A percentile compares a stretch with the other conserved stretches of the same genome.
phyloP scores from a whole-genome alignment of 2,329 filamentous ascomycete genomes.

The Monosporascus sp. region DNA sequence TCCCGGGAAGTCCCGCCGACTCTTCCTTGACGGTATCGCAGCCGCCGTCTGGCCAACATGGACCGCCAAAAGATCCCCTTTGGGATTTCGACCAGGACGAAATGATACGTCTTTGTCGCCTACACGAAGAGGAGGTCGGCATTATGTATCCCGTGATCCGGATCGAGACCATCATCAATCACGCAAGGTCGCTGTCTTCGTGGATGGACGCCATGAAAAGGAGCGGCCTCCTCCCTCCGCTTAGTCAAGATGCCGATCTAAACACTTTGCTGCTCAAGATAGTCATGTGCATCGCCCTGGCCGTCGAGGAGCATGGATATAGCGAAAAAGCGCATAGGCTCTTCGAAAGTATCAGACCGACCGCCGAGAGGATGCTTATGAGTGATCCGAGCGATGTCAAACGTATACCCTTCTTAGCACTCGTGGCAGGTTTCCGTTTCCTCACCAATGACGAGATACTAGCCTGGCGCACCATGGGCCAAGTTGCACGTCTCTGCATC shows the following conservation, averaged over 20 bases:
- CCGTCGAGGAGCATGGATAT: slow-evolving; percentile 73
- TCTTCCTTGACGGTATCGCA: slow-evolving; percentile 28
- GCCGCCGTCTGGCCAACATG: slow-evolving; percentile 30
- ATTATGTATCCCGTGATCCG: slow-evolving; percentile 87
- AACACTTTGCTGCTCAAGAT: slow-evolving; percentile 72
- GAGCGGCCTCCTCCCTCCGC: slow-evolving; percentile 23
- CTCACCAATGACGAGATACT: slow-evolving; percentile 79
- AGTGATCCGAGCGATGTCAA: slow-evolving; percentile 42
- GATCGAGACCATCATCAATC: slow-evolving; percentile 63
- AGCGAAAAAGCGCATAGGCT: slow-evolving; percentile 68
- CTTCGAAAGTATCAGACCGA: slow-evolving; percentile 69
- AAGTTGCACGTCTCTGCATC: slow-evolving; percentile 72
- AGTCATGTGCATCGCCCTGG: slow-evolving; percentile 71
- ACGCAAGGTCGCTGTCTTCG: slow-evolving; percentile 63
- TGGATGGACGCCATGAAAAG: slow-evolving; percentile 58
- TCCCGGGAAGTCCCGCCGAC: slow-evolving; percentile 23
- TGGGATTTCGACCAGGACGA: slow-evolving; percentile 75
- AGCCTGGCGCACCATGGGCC: slow-evolving; percentile 81
- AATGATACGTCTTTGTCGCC: slow-evolving; percentile 67
- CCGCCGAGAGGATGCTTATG: slow-evolving; percentile 62
- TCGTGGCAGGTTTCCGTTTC: slow-evolving; percentile 66
- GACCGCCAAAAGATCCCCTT: slow-evolving; percentile 59
- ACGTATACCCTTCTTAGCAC: slow-evolving; percentile 45
- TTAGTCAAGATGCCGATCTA: slow-evolving; percentile 32
- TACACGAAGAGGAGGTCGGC: slow-evolving; percentile 87